Percentiles rank a stretch among this genome's conserved stretches.
These are phyloP conservation scores for Rosa lucieae DNA, from an alignment of 306 rosid genomes.

Conservation along the genomic window DNA sequence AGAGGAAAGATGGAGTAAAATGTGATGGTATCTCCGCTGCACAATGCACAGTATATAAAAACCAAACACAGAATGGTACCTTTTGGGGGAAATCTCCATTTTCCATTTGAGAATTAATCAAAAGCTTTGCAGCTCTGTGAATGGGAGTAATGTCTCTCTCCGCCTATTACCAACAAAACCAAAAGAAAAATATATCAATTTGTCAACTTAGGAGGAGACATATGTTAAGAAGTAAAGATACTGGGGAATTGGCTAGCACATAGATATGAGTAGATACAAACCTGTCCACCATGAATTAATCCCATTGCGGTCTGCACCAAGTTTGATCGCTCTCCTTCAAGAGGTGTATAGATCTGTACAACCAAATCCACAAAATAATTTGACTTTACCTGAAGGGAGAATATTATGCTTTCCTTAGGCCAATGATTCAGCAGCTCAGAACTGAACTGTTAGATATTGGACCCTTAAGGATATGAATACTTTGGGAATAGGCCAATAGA, in stretches of 20 bases:
- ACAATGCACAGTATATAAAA: constrained; percentile 18
- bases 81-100: constrained; percentile 46
- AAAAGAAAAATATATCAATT: not conserved
- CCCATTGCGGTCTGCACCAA: constrained; percentile 38
- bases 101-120: constrained; percentile 41
- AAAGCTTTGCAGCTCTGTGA: constrained; percentile 36
- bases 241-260: not conserved
- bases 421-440: too few species aligned
- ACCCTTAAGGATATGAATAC: not conserved
- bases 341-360: constrained; percentile 30
- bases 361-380: not conserved
- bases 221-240: not conserved
- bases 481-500: too few species aligned
- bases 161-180: constrained; percentile 11
- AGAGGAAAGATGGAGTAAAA: not conserved
- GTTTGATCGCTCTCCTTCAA: constrained; percentile 31
- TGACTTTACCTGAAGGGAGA: not conserved
- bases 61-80: constrained; percentile 35
- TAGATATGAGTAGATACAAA: not conserved
- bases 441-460: not conserved
- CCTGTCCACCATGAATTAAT: constrained; percentile 34
- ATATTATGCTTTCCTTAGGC: not conserved
- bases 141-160: constrained; percentile 36
- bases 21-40: constrained; percentile 23
- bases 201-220: not conserved